phyloP scores from a whole-genome alignment of 1,284 basidiomycete genomes.

The Phlebopus sp. region DNA sequence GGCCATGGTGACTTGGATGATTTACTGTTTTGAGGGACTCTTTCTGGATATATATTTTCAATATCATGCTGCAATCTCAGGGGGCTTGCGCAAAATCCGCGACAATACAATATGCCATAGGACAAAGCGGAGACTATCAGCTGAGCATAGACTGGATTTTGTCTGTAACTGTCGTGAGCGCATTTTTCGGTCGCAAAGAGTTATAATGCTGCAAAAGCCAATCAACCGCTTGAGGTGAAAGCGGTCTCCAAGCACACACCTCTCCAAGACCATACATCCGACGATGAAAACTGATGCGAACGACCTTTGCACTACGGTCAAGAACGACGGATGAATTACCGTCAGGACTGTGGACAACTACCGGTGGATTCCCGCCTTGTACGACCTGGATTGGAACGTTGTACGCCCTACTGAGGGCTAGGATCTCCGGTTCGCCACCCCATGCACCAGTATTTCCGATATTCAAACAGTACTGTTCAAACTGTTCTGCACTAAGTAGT shows the following conservation, averaged over 20 bases:
- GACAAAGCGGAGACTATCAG: conserved; percentile 14
- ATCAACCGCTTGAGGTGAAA: conserved; percentile 2
- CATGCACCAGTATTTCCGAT: conserved; percentile 86
- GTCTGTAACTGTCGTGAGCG: conserved; percentile 40
- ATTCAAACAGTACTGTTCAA: conserved; percentile 74
- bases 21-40: conserved; percentile 45
- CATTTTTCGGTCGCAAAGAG: conserved; percentile 63
- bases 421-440: conserved; percentile 98
- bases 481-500: conserved; percentile 71
- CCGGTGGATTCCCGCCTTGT: conserved; percentile 76
- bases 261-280: conserved; percentile 93
- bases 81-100: neutral
- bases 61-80: conserved; percentile 1
- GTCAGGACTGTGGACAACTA: conserved; percentile 78
- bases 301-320: conserved; percentile 45
- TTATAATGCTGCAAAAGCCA: conserved; percentile 75
- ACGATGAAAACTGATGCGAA: conserved; percentile 87
- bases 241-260: conserved; percentile 45
- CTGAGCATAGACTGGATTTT: conserved; percentile 38
- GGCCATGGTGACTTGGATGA: conserved; percentile 42
- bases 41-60: conserved; percentile 9
- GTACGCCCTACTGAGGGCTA: conserved; percentile 85
- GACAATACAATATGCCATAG: neutral
- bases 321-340: conserved; percentile 32
- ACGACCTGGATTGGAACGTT: conserved; percentile 89